Evolutionary conservation across 2,329 filamentous ascomycete genomes (phyloP), one percentile per base, ranked within the genome.

Genomic region (Trematosphaeria pertusa): DNA sequence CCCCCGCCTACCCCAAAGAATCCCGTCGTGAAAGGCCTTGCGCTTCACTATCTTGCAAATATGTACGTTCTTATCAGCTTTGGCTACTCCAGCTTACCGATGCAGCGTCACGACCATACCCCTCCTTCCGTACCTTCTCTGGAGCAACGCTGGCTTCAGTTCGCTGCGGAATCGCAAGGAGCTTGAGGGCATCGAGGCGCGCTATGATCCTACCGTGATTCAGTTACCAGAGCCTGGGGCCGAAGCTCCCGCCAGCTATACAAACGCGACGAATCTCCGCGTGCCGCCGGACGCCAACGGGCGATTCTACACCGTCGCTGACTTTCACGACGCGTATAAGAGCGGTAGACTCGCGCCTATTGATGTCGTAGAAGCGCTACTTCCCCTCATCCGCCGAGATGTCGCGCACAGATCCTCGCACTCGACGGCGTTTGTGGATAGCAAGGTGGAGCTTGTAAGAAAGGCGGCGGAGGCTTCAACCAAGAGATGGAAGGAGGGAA

Each of bases 281-380:
- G 52, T 46, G 11, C 62, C 57, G 10, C 37, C 47, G 0, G 33
- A 46, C 15, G 52, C 52, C 3, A 49, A 50, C 48, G 64, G 31
- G 43, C 70, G 52, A 52, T 73, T 72, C 69, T 68, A 67, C 67
- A 88, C 88, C 3, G 82, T 85, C 18, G 80, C 82, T 10, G 90
- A 96, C 73, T 96, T 91, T 67, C 86, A 91, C 66, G 80, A 82
- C 40, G 81, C 88, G 31, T 96, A 92, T 74, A 80, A 79, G 52
- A 83, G 83, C 4, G 88, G 89, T 39, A 75, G 80, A 49, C 65
- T 87, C 46, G 94, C 89, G 0, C 91, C 91, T 0, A 77, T 83
- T 0, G 82, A 86, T 52, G 88, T 96, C 1, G 81, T 80, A 10
- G 83, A 91, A 68, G 80, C 82, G 1, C 76, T 96, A 12, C 77